Base-by-base conservation (phyloP, 441 rosid species). In the Gossypium laxum region DNA sequence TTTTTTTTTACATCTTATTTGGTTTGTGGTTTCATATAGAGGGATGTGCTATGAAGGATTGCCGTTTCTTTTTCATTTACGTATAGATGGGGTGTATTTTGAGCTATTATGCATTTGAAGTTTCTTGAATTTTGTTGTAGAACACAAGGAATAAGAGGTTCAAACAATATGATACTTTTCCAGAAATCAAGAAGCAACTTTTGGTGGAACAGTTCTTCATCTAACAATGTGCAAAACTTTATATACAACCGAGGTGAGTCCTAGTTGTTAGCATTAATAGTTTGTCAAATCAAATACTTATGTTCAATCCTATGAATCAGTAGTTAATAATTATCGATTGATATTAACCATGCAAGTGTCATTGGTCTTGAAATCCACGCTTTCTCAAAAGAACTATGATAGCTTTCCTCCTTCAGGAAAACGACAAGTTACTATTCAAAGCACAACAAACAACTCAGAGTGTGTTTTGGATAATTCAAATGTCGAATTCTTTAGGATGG, bases 171-270 rank as follows among this genome's bases (percentile, higher is more conserved):
- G 7, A 71, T 65, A 38, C 54, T 76, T 71, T 69, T 56, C 82
- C 82, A 85, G 78, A 75, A 80, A 75, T 74, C 63, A 18, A 17
- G 58, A 15, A 47, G 70, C 58, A 61, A 22, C 19, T 26, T 72
- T 43, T 59, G 76, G 83, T 78, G 85, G 85, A 67, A 52, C 28
- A 60, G 41, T 60, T 68, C 73, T 75, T 73, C 75, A 8, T 52
- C 80, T 56, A 71, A 79, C 14, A 45, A 14, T 56, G 11, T 55
- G 5, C 14, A 12, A 57, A 70, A 26, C 70, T 59, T 70, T 56
- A 52, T 67, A 34, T 52, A 21, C 51, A 50, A 61, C 34, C 28
- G 69, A 63, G 87, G 92, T 85, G 75, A 82, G 85, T 52, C 67
- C 30, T 24, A 7, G 34, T 48, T 10, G 32, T 64, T 45, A 74